phyloP scores from a whole-genome alignment of 2,329 filamentous ascomycete genomes.

The Phaeomoniella chlamydospora region DNA sequence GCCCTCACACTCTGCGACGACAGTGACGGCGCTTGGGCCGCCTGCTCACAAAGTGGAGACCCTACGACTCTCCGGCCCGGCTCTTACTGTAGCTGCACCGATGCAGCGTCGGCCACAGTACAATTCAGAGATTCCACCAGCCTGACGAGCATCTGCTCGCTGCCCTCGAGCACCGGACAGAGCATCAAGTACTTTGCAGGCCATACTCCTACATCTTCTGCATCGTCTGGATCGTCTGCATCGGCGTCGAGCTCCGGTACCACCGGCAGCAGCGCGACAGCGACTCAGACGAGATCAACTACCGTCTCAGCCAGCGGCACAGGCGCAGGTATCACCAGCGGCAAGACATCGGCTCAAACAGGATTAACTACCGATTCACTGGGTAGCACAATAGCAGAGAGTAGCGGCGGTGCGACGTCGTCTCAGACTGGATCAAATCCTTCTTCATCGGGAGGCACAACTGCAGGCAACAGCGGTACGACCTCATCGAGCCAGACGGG shows the following conservation, averaged over 20 bases:
- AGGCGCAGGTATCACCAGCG: no score
- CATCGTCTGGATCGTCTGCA: conserved; percentile 1
- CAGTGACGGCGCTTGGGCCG: conserved; percentile 17
- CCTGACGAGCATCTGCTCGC: conserved; percentile 14
- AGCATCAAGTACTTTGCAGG: conserved; percentile 14
- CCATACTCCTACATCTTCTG: conserved; percentile 9
- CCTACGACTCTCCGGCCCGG: conserved; percentile 11
- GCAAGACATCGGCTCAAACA: no score
- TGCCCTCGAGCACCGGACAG: conserved; percentile 13
- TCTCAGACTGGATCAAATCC: no score
- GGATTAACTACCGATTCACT: no score
- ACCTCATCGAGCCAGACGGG: no score
- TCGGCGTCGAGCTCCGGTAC: conserved; percentile 1
- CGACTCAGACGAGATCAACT: not conserved
- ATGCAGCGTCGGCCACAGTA: conserved; percentile 12
- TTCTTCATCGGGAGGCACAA: not conserved
- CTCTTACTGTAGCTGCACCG: conserved; percentile 16
- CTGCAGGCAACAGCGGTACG: conserved; percentile 2
- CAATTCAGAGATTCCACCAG: conserved; percentile 10
- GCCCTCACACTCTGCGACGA: conserved; percentile 21
- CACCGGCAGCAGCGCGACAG: not conserved
- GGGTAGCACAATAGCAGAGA: no score
- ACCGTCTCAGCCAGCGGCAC: conserved; percentile 1
- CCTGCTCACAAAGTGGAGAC: conserved; percentile 14
- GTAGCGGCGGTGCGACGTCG: no score